phyloP scores from a whole-genome alignment of 768 basidiomycete genomes.

The Lentinula guzmanii region DNA sequence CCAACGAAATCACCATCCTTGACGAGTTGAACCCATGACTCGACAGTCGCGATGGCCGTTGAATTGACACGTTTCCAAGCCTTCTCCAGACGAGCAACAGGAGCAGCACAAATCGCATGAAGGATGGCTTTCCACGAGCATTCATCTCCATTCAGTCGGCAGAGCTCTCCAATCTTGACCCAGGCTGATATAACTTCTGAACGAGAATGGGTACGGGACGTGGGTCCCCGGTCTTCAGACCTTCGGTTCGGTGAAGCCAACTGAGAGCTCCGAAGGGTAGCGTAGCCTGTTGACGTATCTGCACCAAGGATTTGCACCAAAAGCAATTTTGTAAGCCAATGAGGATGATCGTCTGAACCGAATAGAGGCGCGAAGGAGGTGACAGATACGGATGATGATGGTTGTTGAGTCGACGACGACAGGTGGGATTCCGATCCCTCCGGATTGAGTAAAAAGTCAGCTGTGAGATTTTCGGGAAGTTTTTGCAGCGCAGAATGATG shows the following conservation, averaged over 20 bases:
- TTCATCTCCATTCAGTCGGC: constrained; percentile 68
- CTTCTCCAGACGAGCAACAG: constrained; percentile 72
- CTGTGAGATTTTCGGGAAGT: constrained; percentile 49
- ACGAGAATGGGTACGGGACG: constrained; percentile 59
- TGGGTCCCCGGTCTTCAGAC: constrained; percentile 25
- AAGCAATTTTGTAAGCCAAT: constrained; percentile 77
- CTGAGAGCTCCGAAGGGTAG: constrained; percentile 7
- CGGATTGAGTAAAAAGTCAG: constrained; percentile 31
- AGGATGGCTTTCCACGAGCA: constrained; percentile 73
- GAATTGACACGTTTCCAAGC: constrained; percentile 74
- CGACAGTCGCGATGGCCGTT: constrained; percentile 48
- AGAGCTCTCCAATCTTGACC: constrained; percentile 69
- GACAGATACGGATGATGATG: not conserved
- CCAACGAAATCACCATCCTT: constrained; percentile 18
- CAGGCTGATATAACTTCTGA: constrained; percentile 70
- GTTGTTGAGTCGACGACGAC: not conserved
- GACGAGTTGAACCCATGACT: constrained; percentile 56
- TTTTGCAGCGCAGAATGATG: constrained; percentile 49
- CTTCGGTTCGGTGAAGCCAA: constrained; percentile 23
- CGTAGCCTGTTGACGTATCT: constrained; percentile 36
- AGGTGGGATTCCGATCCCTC: constrained; percentile 16
- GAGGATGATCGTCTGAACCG: constrained; percentile 64
- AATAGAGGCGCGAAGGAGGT: constrained; percentile 37
- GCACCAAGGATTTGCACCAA: constrained; percentile 65
- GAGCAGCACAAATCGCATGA: constrained; percentile 65